phyloP scores from a whole-genome alignment of 225 moss, liverwort and hornwort species.

The Bryoerythrophyllum caledonicum region DNA sequence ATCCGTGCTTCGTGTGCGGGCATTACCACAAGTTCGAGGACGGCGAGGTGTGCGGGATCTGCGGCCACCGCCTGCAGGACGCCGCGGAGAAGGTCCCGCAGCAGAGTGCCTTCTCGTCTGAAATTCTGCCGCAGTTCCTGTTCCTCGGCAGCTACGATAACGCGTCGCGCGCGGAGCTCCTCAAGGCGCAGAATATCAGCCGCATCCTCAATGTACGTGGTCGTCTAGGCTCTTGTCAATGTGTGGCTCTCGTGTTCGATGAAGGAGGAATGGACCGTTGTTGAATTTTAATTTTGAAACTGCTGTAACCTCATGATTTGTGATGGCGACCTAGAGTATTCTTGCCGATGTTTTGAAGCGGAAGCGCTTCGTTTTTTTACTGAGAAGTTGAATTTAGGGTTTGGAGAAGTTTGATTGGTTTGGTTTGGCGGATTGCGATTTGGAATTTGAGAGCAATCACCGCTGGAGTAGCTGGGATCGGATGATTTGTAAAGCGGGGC shows the following conservation, averaged over 20 bases:
- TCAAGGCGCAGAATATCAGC: constrained; percentile 82
- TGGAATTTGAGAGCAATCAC: not conserved
- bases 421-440: not conserved
- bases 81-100: constrained; percentile 86
- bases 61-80: constrained; percentile 91
- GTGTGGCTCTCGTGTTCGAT: not conserved
- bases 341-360: not conserved
- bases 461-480: not conserved
- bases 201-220: constrained; percentile 88
- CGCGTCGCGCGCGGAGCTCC: constrained; percentile 60
- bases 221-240: no score
- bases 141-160: constrained; percentile 98
- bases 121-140: constrained; percentile 87
- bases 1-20: constrained; percentile 98
- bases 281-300: not conserved
- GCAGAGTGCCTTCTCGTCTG: constrained; percentile 93
- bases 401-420: not conserved
- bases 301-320: not conserved
- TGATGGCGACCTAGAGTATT: not conserved
- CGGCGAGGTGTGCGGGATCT: constrained; percentile 94
- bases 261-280: not conserved
- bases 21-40: constrained; percentile 99
- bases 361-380: no score
- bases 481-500: not conserved
- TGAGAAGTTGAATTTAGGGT: not conserved